Conservation (phyloP, 1,139 yeast genomes). For the Blastobotrys elegans region DNA sequence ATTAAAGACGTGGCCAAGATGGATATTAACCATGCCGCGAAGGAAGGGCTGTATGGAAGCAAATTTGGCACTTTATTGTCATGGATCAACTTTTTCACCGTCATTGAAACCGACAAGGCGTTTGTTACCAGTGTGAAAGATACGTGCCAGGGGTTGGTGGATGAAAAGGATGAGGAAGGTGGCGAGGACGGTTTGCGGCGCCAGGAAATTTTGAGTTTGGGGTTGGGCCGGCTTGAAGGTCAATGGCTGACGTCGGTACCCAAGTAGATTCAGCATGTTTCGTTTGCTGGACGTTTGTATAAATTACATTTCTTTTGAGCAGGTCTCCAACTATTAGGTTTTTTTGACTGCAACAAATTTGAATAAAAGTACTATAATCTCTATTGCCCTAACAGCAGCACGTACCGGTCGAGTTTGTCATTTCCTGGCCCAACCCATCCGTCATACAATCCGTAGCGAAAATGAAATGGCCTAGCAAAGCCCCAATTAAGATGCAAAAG, state of each 20-base stretch:
- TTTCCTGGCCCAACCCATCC: conserved; percentile 1
- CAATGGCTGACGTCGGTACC: too few relatives aligned
- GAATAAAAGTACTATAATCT: too few relatives aligned
- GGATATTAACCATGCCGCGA: conserved; percentile 17
- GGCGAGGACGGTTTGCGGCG: not conserved
- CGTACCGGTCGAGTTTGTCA: conserved; percentile 2
- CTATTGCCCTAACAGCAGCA: conserved; percentile 12
- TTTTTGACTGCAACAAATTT: too few relatives aligned
- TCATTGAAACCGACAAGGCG: conserved; percentile 32
- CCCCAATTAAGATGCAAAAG: conserved; percentile 59
- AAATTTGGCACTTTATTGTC: conserved; percentile 46
- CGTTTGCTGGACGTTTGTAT: too few relatives aligned
- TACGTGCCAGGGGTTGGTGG: not conserved
- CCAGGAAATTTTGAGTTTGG: not conserved
- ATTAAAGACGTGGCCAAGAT: conserved; percentile 40
- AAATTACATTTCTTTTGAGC: too few relatives aligned
- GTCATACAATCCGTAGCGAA: conserved; percentile 29
- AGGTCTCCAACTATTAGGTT: too few relatives aligned
- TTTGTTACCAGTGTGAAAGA: conserved; percentile 3
- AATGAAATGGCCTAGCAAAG: conserved; percentile 50
- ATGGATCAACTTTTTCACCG: conserved; percentile 51
- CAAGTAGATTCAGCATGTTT: too few relatives aligned
- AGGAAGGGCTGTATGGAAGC: conserved; percentile 22
- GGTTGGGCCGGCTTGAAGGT: not conserved
- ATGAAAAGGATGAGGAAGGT: not conserved